A percentile compares a stretch with the other conserved stretches of the same genome.
Evolutionary conservation across 257 asterid species (phyloP).

Genomic region (Fraxinus anomala): DNA sequence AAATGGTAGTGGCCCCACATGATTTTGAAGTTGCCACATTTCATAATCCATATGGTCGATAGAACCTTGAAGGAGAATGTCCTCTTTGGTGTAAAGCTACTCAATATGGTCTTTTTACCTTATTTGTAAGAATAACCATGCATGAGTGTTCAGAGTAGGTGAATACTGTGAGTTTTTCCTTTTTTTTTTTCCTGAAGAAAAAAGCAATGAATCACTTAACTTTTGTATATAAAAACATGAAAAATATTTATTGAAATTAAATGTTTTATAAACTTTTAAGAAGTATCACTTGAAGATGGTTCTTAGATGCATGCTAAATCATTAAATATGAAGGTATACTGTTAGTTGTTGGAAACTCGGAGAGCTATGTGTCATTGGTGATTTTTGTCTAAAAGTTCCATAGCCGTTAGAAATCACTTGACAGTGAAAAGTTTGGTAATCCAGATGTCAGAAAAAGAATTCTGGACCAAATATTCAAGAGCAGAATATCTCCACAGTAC

Average conservation of each 20-base stretch:
- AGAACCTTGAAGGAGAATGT: background rate
- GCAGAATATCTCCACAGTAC: conserved; percentile 96
- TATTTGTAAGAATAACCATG: background rate
- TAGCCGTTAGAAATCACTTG: conserved; percentile 14
- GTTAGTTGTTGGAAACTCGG: conserved; percentile 6
- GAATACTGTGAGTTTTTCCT: background rate
- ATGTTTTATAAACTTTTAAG: background rate
- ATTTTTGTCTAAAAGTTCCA: conserved; percentile 10
- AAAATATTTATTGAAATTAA: background rate
- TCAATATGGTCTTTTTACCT: background rate
- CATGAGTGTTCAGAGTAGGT: conserved; percentile 2
- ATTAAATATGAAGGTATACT: background rate
- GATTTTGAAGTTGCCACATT: background rate
- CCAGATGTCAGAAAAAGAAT: conserved; percentile 91
- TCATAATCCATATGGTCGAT: background rate
- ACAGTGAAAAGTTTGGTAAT: conserved; percentile 24
- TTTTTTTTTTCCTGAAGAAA: background rate
- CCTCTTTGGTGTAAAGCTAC: background rate
- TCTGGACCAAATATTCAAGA: conserved; percentile 97
- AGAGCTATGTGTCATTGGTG: conserved; percentile 17
- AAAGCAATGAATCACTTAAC: background rate
- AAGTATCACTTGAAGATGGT: background rate
- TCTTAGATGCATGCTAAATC: background rate
- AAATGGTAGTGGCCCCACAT: too few species aligned
- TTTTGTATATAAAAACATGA: background rate